phyloP scores from a whole-genome alignment of 768 basidiomycete genomes.

The Mycena galericulata region DNA sequence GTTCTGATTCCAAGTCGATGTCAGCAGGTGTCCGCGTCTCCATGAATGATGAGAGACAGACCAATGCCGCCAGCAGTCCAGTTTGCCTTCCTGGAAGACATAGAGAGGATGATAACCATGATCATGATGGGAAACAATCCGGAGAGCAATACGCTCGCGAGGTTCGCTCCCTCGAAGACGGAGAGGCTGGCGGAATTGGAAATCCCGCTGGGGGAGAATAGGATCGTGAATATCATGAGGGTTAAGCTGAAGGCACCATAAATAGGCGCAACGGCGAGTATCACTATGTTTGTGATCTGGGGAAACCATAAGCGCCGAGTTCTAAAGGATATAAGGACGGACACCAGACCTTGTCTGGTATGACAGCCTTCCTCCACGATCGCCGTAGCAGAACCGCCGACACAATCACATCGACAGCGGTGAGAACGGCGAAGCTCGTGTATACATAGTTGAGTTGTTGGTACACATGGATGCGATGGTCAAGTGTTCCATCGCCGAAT shows the following conservation, averaged over 20 bases:
- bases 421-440: slow-evolving; percentile 24
- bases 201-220: slow-evolving; percentile 30
- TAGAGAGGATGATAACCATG: slow-evolving; percentile 8
- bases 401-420: slow-evolving; percentile 23
- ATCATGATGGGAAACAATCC: slow-evolving; percentile 2
- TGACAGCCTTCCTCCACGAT: slow-evolving; percentile 13
- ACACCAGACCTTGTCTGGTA: slow-evolving; percentile 22
- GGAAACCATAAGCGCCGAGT: not conserved
- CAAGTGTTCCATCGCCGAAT: not conserved
- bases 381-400: slow-evolving; percentile 27
- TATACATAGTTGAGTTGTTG: slow-evolving; percentile 13
- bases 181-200: not conserved
- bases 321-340: not conserved
- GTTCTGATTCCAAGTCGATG: not conserved
- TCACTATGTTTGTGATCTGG: slow-evolving; percentile 24
- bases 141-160: slow-evolving; percentile 22
- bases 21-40: not conserved
- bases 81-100: not conserved
- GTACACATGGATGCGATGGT: not conserved
- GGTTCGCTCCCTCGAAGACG: slow-evolving; percentile 17
- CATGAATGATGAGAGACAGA: not conserved
- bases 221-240: slow-evolving; percentile 31
- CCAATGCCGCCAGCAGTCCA: slow-evolving; percentile 21
- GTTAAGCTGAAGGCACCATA: slow-evolving; percentile 13
- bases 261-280: slow-evolving; percentile 26